Base-by-base conservation (phyloP, 2,329 filamentous ascomycete species). In the Colletotrichum falcatum region DNA sequence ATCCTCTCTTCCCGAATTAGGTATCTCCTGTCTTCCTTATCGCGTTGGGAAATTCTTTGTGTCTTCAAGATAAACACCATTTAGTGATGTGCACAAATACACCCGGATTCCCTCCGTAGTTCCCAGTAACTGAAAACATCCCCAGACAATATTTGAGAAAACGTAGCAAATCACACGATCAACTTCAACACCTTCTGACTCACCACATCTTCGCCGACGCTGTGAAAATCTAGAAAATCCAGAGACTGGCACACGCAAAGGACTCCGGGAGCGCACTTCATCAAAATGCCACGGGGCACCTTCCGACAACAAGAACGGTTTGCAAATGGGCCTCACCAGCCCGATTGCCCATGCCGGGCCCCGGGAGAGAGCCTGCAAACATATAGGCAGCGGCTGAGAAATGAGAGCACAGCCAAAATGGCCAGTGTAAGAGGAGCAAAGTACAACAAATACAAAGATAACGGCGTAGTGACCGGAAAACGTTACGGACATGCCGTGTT, bases 311-410 rank as follows among this genome's bases (percentile, higher is more conserved):
- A 35, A 26, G n/a, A 23, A 20, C n/a, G 26, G 46, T 18, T 51
- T 23, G 23, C n/a, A 49, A 49, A 61, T 37, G 59, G 44, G n/a
- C 59, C 33, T n/a, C 33, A 51, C 2, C 44, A 56, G 53, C 53
- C 53, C 9, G 53, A 56, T 20, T 60, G 42, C 9, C 39, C 28
- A 16, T 35, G 59, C 3, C 44, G n/a, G 30, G 16, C 16, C 16
- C 44, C 59, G 5, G 59, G 55, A 8, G 39, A 44, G 33, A 30
- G 33, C 9, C 14, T 37, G 3, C 28, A 20, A 39, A 49, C 46
- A 11, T 49, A 56, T 39, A 61, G 44, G 44, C 8, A 18, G 26
- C 46, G 33, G 3, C 23, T 61, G 59, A 37, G n/a, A 30, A 61
- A 61, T 7, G 44, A 37, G 30, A 61, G 46, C 44, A 28, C 46